Percentiles rank a stretch among this genome's conserved stretches.
phyloP scores from a whole-genome alignment of 1,284 basidiomycete genomes.

The Ustilago sp. region DNA sequence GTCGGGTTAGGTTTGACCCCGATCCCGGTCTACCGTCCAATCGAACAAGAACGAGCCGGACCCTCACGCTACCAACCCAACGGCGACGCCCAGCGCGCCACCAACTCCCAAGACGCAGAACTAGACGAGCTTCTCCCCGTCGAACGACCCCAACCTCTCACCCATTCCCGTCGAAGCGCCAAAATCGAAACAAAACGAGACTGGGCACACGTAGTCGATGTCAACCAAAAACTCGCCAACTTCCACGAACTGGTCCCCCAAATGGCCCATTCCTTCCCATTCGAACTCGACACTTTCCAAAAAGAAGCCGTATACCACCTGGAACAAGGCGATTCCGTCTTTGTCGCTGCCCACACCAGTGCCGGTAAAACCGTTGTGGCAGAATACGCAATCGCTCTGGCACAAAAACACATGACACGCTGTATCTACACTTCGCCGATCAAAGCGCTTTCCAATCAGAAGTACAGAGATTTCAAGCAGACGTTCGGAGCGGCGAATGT shows the following conservation, averaged over 20 bases:
- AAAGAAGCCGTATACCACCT: conserved; percentile 98
- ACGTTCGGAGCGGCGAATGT: conserved; percentile 92
- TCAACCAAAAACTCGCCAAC: conserved; percentile 88
- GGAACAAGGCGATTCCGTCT: conserved; percentile 96
- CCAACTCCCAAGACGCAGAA: conserved; percentile 52
- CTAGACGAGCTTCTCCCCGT: conserved; percentile 66
- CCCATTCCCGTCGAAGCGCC: conserved; percentile 33
- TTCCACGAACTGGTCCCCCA: conserved; percentile 88
- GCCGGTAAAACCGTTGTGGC: conserved; percentile 99
- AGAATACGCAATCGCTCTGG: conserved; percentile 96
- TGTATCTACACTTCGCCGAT: conserved; percentile 99
- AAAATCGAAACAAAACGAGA: conserved; percentile 77
- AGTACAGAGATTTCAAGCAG: conserved; percentile 98
- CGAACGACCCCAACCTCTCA: conserved; percentile 52
- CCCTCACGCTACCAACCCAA: conserved; percentile 23
- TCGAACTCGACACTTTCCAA: conserved; percentile 89
- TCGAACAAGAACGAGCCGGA: conserved; percentile 29
- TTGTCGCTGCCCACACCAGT: conserved; percentile 98
- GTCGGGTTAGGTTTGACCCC: conserved; percentile 43
- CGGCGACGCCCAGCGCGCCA: conserved; percentile 12
- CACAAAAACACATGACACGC: conserved; percentile 97
- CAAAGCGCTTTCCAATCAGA: conserved; percentile 98
- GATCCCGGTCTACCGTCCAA: conserved; percentile 47
- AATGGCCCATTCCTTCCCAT: conserved; percentile 85
- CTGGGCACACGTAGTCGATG: conserved; percentile 97